These are phyloP conservation scores for Ophiosphaerella korrae DNA, from an alignment of 2,329 filamentous ascomycete species.

Conservation along the genomic window DNA sequence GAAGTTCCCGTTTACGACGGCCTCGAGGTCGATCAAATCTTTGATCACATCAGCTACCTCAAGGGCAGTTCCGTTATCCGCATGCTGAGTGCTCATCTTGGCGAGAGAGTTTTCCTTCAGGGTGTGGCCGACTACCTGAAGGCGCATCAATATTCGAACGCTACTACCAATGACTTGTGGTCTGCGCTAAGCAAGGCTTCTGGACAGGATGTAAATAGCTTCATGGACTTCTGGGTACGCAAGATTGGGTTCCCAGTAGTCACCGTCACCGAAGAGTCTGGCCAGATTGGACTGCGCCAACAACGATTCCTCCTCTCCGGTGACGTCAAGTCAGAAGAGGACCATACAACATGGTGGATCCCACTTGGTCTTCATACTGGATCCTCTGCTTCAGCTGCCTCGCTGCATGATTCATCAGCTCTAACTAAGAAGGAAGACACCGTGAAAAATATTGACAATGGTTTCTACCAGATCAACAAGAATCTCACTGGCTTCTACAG, in stretches of 20 bases:
- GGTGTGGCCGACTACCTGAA: conserved; percentile 91
- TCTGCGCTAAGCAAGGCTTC: conserved; percentile 84
- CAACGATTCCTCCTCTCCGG: conserved; percentile 89
- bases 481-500: conserved; percentile 89
- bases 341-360: conserved; percentile 94
- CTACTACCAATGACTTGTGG: conserved; percentile 92
- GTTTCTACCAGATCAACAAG: conserved; percentile 93
- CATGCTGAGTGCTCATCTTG: conserved; percentile 92
- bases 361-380: conserved; percentile 85
- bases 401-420: conserved; percentile 67
- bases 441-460: conserved; percentile 72
- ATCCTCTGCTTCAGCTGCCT: conserved; percentile 56
- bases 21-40: conserved; percentile 96
- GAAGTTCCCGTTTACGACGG: conserved; percentile 94
- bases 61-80: conserved; percentile 96
- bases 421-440: conserved; percentile 78
- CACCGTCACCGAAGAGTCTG: conserved; percentile 81
- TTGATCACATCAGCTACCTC: conserved; percentile 93
- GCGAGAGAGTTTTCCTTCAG: conserved; percentile 83
- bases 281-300: conserved; percentile 82
- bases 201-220: conserved; percentile 78
- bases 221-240: conserved; percentile 95
- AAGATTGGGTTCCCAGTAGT: conserved; percentile 95
- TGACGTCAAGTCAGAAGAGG: conserved; percentile 88
- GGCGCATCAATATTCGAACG: conserved; percentile 84